Conservation (phyloP, 345 rosid species). For the Melaleuca quinquenervia region DNA sequence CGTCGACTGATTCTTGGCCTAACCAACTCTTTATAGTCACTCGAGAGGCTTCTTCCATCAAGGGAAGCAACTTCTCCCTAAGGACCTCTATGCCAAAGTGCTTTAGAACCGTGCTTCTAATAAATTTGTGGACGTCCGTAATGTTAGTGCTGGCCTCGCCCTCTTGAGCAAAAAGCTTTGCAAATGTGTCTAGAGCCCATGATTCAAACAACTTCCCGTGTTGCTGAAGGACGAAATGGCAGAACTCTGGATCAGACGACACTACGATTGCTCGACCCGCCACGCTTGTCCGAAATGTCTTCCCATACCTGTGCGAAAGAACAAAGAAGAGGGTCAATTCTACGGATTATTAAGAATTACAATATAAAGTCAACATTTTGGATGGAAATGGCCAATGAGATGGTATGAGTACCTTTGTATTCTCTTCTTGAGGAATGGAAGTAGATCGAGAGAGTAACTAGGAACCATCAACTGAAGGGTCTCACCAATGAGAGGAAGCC, state of each 20-base stretch:
- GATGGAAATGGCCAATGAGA: not conserved
- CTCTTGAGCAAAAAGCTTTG: conserved; percentile 6
- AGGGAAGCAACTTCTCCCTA: conserved; percentile 5
- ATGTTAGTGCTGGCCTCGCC: not conserved
- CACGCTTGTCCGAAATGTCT: conserved; percentile 5
- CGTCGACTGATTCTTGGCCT: not conserved
- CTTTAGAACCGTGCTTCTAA: not conserved
- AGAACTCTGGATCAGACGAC: conserved; percentile 8
- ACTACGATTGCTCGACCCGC: conserved; percentile 5
- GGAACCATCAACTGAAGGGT: conserved; percentile 14
- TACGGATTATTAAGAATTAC: rapidly evolving
- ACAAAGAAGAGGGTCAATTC: not conserved
- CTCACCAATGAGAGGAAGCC: conserved; percentile 26
- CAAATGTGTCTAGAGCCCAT: conserved; percentile 7
- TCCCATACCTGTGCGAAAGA: conserved; percentile 6
- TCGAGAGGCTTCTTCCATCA: conserved; percentile 1
- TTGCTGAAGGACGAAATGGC: conserved; percentile 3
- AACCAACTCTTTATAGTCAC: conserved; percentile 4
- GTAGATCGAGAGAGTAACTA: conserved; percentile 13
- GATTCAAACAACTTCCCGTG: conserved; percentile 9
- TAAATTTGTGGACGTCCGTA: conserved; percentile 4
- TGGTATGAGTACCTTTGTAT: not conserved
- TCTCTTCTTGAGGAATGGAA: conserved; percentile 16
- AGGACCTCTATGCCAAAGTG: conserved; percentile 15
- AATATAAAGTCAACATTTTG: not conserved